A percentile compares a stretch with the other conserved stretches of the same genome.
phyloP scores from a whole-genome alignment of 208 protist genomes.

The Leishmania tarentolae region DNA sequence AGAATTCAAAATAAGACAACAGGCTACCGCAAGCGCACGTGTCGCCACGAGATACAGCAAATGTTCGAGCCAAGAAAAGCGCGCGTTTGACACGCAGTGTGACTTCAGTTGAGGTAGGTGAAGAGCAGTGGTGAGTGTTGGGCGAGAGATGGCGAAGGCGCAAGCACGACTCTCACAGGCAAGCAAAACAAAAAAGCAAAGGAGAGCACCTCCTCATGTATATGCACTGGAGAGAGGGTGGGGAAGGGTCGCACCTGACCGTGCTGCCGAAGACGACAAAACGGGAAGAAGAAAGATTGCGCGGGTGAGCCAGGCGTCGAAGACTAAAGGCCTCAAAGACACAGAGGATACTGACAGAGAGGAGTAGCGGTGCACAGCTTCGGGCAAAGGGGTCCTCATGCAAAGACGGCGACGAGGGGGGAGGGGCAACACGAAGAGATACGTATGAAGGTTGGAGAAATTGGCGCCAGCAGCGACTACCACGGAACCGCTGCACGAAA shows the following conservation, averaged over 20 bases:
- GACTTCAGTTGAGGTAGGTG: not conserved
- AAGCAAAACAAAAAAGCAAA: not conserved
- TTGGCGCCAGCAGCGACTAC: not conserved
- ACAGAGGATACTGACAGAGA: slow-evolving; percentile 3
- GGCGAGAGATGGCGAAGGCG: not conserved
- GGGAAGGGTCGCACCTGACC: not conserved
- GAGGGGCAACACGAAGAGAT: not conserved
- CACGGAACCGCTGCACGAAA: not conserved
- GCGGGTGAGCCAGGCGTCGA: not conserved
- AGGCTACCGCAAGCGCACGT: not conserved
- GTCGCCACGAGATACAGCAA: not conserved
- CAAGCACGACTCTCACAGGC: not conserved
- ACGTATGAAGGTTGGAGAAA: not conserved
- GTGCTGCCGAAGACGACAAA: not conserved
- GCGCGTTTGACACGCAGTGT: not conserved
- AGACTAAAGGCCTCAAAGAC: not conserved
- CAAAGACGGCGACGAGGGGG: not conserved
- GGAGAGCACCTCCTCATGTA: not conserved
- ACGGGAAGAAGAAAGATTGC: slow-evolving; percentile 2
- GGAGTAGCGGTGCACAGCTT: not conserved
- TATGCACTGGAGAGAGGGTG: not conserved
- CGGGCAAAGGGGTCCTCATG: not conserved
- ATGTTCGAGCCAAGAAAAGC: not conserved
- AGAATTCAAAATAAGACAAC: not conserved
- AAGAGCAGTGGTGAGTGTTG: not conserved